Conservation (phyloP, 495 filamentous ascomycete species). For the Echria macrotheca region DNA sequence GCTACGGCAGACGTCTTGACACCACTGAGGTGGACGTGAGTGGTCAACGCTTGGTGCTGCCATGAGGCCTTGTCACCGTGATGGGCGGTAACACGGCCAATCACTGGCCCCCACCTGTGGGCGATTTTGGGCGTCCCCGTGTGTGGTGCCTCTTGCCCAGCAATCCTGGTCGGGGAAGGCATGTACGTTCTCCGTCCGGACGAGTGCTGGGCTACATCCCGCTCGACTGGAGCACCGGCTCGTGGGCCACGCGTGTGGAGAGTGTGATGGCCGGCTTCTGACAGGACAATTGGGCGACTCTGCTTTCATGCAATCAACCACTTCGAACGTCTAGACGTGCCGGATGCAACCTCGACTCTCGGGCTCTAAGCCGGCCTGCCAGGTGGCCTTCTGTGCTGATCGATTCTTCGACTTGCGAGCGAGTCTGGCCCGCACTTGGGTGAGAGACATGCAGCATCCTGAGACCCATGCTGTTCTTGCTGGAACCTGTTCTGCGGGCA, state of each 20-base stretch:
- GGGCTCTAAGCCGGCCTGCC: background rate
- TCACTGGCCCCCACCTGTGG: slow-evolving; percentile 23
- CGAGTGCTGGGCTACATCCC: slow-evolving; percentile 6
- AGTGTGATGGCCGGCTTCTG: slow-evolving; percentile 9
- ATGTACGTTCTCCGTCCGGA: background rate
- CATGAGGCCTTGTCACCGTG: slow-evolving; percentile 29
- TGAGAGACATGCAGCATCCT: slow-evolving; percentile 1
- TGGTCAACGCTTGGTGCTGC: slow-evolving; percentile 11
- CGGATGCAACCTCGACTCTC: too few species aligned
- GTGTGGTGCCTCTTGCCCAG: slow-evolving; percentile 7
- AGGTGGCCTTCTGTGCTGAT: background rate
- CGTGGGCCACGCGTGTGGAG: slow-evolving; percentile 10
- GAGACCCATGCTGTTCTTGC: too few species aligned
- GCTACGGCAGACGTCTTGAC: too few species aligned
- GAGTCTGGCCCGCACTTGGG: background rate
- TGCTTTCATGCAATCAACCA: slow-evolving; percentile 16
- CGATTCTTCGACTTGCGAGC: slow-evolving; percentile 4
- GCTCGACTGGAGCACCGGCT: slow-evolving; percentile 9
- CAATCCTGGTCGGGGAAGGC: slow-evolving; percentile 16
- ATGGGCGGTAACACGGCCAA: slow-evolving; percentile 41
- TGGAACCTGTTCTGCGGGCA: too few species aligned
- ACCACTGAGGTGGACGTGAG: too few species aligned
- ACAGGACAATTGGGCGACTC: slow-evolving; percentile 21
- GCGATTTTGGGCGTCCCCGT: background rate
- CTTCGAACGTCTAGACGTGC: too few species aligned